phyloP scores from a whole-genome alignment of 169 alveolate genomes.

The Plasmodium yoelii region DNA sequence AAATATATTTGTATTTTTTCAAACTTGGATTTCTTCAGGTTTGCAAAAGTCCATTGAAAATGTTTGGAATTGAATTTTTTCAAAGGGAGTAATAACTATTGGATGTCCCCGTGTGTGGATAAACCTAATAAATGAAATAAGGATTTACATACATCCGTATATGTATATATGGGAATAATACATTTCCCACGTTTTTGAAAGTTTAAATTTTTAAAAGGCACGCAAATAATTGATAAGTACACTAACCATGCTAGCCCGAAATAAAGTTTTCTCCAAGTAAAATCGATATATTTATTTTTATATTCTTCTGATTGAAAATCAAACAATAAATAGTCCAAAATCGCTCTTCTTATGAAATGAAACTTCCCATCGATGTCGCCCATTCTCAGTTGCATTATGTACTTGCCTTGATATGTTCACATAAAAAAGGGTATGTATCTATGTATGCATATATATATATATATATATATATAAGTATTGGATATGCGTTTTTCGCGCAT shows the following conservation, averaged over 20 bases:
- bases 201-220: no score
- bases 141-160: background rate
- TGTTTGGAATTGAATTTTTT: constrained; percentile 37
- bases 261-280: constrained; percentile 61
- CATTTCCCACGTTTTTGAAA: no score
- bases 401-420: constrained; percentile 10
- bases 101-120: constrained; percentile 72
- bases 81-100: constrained; percentile 41
- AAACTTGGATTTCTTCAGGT: constrained; percentile 69
- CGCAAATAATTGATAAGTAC: no score
- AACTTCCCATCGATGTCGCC: constrained; percentile 61
- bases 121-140: constrained; percentile 24
- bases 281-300: constrained; percentile 33
- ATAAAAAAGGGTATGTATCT: background rate
- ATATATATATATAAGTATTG: background rate
- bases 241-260: constrained; percentile 47
- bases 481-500: background rate
- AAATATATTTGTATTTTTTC: constrained; percentile 13
- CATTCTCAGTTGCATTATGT: constrained; percentile 42
- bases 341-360: constrained; percentile 46
- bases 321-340: constrained; percentile 39
- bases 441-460: no score
- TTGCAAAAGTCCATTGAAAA: constrained; percentile 70
- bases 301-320: constrained; percentile 38
- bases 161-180: background rate